phyloP scores from a whole-genome alignment of 768 basidiomycete species.

The Punctularia strigosozonata region DNA sequence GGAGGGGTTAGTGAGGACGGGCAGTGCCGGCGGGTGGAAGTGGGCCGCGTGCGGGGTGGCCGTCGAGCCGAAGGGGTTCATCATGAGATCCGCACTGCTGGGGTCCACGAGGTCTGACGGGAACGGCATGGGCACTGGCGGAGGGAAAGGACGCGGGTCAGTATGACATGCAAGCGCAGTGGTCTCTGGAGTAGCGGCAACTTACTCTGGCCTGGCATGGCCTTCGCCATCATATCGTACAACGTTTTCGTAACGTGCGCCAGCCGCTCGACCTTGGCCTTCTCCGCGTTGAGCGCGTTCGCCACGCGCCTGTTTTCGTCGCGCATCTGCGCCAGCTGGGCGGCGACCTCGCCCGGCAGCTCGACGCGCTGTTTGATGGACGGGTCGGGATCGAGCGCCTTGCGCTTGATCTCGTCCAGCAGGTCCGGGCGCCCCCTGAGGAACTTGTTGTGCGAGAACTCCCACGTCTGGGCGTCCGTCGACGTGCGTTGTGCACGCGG shows the following conservation, averaged over 20 bases:
- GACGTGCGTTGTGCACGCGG: constrained; percentile 77
- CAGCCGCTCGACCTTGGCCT: constrained; percentile 49
- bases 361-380: constrained; percentile 62
- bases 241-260: constrained; percentile 44
- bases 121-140: constrained; percentile 23
- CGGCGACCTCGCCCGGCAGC: constrained; percentile 66
- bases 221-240: constrained; percentile 50
- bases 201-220: constrained; percentile 43
- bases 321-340: constrained; percentile 56
- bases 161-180: not conserved
- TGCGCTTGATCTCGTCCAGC: constrained; percentile 78
- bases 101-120: constrained; percentile 40
- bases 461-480: constrained; percentile 75
- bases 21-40: constrained; percentile 21
- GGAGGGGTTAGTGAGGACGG: constrained; percentile 24
- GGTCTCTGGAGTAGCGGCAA: no score
- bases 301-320: constrained; percentile 61
- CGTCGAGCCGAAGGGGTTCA: constrained; percentile 36
- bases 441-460: constrained; percentile 83
- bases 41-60: constrained; percentile 18
- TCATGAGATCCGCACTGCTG: constrained; percentile 58
- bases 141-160: constrained; percentile 26
- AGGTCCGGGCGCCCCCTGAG: constrained; percentile 70
- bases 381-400: constrained; percentile 73
- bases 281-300: constrained; percentile 38